Percentiles rank a stretch among this genome's conserved stretches.
phyloP scores from a whole-genome alignment of 2,329 filamentous ascomycete species.

The Truncatella angustata region DNA sequence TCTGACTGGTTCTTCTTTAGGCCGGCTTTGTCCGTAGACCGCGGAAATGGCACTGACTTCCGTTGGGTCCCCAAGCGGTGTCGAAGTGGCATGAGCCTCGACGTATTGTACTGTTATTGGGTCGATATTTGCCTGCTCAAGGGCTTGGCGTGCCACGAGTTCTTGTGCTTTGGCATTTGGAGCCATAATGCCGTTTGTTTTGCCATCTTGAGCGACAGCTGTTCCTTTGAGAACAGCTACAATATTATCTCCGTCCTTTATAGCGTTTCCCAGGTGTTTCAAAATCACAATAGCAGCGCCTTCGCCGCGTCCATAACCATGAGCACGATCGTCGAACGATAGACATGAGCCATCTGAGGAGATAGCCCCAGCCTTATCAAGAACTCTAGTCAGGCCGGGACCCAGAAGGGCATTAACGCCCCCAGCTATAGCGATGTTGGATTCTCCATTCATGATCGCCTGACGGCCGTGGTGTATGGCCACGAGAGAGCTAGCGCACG shows the following conservation, averaged over 20 bases:
- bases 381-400: slow-evolving; percentile 30
- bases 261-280: slow-evolving; percentile 28
- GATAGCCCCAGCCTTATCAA: slow-evolving; percentile 25
- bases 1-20: slow-evolving; percentile 6
- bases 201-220: slow-evolving; percentile 26
- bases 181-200: slow-evolving; percentile 31
- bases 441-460: slow-evolving; percentile 26
- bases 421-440: slow-evolving; percentile 24
- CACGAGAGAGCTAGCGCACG: slow-evolving; percentile 32
- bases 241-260: slow-evolving; percentile 31
- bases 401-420: slow-evolving; percentile 32
- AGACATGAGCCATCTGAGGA: slow-evolving; percentile 20
- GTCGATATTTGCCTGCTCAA: slow-evolving; percentile 23
- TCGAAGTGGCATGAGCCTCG: slow-evolving; percentile 37
- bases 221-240: slow-evolving; percentile 30
- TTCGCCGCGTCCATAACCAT: slow-evolving; percentile 31
- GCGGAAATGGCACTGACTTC: slow-evolving; percentile 29
- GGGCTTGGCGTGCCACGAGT: slow-evolving; percentile 25
- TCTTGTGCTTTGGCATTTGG: slow-evolving; percentile 30
- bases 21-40: slow-evolving; percentile 10
- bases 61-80: slow-evolving; percentile 31
- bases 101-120: slow-evolving; percentile 23
- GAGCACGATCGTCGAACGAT: slow-evolving; percentile 21
- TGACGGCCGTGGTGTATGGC: slow-evolving; percentile 30
- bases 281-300: slow-evolving; percentile 28